Evolutionary conservation across 2,329 filamentous ascomycete species (phyloP).

Genomic region (Fusarium bactridioides): DNA sequence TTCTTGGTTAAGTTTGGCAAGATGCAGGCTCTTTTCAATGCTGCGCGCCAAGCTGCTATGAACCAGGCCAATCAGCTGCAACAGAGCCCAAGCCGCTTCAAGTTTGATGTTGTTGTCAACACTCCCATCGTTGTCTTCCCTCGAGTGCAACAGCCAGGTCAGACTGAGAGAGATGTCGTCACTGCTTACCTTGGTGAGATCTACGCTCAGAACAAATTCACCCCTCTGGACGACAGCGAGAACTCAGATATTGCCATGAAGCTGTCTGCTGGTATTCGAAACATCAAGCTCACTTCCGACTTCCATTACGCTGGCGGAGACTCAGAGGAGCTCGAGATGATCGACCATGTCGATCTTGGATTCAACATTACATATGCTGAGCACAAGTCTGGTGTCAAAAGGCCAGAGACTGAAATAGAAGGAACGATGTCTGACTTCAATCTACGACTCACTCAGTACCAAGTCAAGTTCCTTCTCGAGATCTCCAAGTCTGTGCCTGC

Average conservation of each 20-base stretch:
- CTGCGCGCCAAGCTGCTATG: conserved; percentile 90
- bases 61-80: conserved; percentile 94
- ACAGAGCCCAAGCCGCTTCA: conserved; percentile 86
- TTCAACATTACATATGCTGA: conserved; percentile 94
- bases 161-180: conserved; percentile 78
- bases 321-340: conserved; percentile 91
- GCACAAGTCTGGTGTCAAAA: conserved; percentile 76
- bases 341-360: conserved; percentile 93
- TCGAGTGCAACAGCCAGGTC: conserved; percentile 74
- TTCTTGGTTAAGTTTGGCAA: conserved; percentile 99
- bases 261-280: conserved; percentile 87
- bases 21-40: conserved; percentile 99
- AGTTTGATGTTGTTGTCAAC: conserved; percentile 91
- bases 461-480: conserved; percentile 88
- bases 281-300: conserved; percentile 88
- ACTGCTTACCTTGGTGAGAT: conserved; percentile 97
- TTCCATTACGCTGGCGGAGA: conserved; percentile 79
- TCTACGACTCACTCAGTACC: conserved; percentile 85
- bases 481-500: conserved; percentile 87
- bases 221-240: conserved; percentile 80
- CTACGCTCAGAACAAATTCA: conserved; percentile 93
- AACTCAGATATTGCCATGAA: conserved; percentile 83
- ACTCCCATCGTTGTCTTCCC: conserved; percentile 98
- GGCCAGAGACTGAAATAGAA: conserved; percentile 91
- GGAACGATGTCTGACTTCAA: conserved; percentile 95